Evolutionary conservation across 2,329 filamentous ascomycete genomes (phyloP).

Genomic region (Fusarium siculi): DNA sequence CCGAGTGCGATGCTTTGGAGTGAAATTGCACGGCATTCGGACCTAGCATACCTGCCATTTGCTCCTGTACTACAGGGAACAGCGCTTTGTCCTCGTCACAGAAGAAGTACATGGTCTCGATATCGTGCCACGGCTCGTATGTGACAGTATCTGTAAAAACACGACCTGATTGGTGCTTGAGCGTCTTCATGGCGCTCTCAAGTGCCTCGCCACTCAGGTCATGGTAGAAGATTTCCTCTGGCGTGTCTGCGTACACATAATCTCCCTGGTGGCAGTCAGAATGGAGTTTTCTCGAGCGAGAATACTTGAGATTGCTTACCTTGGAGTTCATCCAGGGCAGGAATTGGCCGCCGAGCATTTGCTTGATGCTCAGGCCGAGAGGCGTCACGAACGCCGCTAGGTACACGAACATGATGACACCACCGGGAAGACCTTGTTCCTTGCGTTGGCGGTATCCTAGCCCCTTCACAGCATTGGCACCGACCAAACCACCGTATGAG

Average conservation of each 20-base stretch:
- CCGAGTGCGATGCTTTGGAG: conserved; percentile 23
- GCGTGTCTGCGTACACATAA: conserved; percentile 19
- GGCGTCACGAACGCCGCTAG: conserved; percentile 49
- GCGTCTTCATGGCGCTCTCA: conserved; percentile 13
- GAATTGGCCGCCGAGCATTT: conserved; percentile 39
- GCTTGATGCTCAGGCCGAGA: conserved; percentile 38
- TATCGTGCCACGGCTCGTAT: conserved; percentile 46
- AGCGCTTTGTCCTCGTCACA: conserved; percentile 41
- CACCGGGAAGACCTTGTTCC: conserved; percentile 48
- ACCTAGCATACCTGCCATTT: conserved; percentile 31
- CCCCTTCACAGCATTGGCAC: conserved; percentile 50
- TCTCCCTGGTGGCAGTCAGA: conserved; percentile 1
- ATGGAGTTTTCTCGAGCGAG: too few species aligned
- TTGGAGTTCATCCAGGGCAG: conserved; percentile 45
- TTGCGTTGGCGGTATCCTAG: conserved; percentile 49
- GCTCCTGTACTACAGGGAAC: conserved; percentile 28
- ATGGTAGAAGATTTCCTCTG: conserved; percentile 40
- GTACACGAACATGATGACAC: conserved; percentile 52
- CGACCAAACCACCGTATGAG: conserved; percentile 56
- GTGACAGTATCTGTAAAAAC: conserved; percentile 36
- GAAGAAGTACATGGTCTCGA: conserved; percentile 42
- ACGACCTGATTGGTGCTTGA: conserved; percentile 26
- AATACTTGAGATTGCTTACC: conserved; percentile 4
- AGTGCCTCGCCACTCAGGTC: conserved; percentile 31
- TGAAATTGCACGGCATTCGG: conserved; percentile 10